Base-by-base conservation (phyloP, 2,329 filamentous ascomycete species). In the Penicillium sp. region DNA sequence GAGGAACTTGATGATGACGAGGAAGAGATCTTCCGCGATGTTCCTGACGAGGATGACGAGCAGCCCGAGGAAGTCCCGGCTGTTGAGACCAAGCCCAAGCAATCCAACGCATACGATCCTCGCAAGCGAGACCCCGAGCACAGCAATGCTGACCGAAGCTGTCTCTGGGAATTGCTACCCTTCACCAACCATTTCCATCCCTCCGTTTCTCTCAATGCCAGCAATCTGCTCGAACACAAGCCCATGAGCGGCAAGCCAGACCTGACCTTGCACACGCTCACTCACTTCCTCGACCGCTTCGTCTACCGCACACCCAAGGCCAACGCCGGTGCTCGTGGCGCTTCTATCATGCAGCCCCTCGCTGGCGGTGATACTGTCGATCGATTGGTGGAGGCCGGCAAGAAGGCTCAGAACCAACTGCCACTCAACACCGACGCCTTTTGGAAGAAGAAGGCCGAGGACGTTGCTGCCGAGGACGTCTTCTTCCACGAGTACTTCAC, bases 401-500 rank as follows among this genome's bases (percentile, higher is more conserved):
- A 83, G 80, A 66, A 81, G 79, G 58, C 83, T 78, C 72, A 81
- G 80, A 45, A 84, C 32, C 44, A 48, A 77, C 70, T 86, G 79
- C 82, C 86, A 2, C 81, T 99, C 72, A 99, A 99, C 75, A 88
- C 88, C 1, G 89, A 95, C 58, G 80, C 85, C 3, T 99, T 99
- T 80, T 96, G 92, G 90, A 88, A 87, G 67, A 91, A 90, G 83
- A 92, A 91, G 77, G 81, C 83, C n/a, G 87, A 91, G 59, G 87
- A 97, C 50, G 88, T 99, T 42, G 87, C 89, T 3, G 90, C 87
- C 0, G 92, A 99, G 61, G 94, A 99, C 70, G 89, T 92, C 38
- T 99, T 99, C 84, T 99, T 99, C 84, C 94, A 99, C 74, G 87
- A 91, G 62, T 99, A 99, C 83, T 99, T 99, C 76, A 87, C 85